These are phyloP conservation scores for Salicornia ramosissima DNA, from an alignment of 148 eudicot genomes.

Conservation along the genomic window DNA sequence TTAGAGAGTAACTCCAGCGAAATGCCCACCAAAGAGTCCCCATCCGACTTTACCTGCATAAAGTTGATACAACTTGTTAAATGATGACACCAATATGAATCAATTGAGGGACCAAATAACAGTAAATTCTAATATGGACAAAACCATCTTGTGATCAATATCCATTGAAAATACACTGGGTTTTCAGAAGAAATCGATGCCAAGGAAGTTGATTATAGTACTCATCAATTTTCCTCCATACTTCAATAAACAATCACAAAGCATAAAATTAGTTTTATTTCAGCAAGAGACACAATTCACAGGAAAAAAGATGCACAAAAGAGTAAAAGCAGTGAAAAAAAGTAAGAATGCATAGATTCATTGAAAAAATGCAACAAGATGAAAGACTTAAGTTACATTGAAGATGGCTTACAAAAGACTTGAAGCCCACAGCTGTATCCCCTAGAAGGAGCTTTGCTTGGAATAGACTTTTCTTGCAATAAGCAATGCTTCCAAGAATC, in stretches of 20 bases:
- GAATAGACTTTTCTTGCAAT: conserved; percentile 56
- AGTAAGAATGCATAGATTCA: background rate
- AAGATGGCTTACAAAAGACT: conserved; percentile 62
- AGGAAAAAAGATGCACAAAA: too few species aligned
- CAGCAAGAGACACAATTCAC: background rate
- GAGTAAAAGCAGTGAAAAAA: too few species aligned
- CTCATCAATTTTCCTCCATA: background rate
- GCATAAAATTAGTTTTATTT: background rate
- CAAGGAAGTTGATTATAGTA: too few species aligned
- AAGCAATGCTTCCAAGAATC: conserved; percentile 39
- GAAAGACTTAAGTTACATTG: background rate
- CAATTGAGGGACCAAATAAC: background rate
- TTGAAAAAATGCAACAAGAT: background rate
- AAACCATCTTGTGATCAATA: background rate
- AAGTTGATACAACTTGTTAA: background rate
- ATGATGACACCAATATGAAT: background rate
- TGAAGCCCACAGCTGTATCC: conserved; percentile 47
- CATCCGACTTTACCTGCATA: conserved; percentile 69
- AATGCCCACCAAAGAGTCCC: conserved; percentile 65
- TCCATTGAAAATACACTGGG: background rate
- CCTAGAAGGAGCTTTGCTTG: conserved; percentile 53
- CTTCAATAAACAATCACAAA: background rate
- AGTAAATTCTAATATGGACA: background rate
- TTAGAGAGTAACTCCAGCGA: conserved; percentile 49
- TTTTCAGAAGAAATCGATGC: background rate